Conservation (phyloP, 2,329 filamentous ascomycete genomes). For the Colletotrichum truncatum region DNA sequence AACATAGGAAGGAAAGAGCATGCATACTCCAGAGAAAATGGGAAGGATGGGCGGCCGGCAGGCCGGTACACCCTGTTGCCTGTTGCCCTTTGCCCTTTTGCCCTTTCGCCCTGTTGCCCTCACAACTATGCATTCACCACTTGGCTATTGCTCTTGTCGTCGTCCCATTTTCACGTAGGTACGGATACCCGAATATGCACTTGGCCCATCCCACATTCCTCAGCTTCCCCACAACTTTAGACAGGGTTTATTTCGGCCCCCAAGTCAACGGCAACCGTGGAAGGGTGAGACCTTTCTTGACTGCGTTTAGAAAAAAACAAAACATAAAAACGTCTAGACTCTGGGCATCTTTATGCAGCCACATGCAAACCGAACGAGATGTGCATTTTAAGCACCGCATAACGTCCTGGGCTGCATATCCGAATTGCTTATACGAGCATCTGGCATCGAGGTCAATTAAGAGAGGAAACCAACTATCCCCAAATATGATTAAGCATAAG, state of each 20-base stretch:
- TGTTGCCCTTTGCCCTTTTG: no score
- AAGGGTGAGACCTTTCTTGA: no score
- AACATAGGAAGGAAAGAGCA: not conserved
- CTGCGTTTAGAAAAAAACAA: no score
- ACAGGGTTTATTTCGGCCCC: not conserved
- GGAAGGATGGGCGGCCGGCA: no score
- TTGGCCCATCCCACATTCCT: not conserved
- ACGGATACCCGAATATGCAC: no score
- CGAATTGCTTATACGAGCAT: constrained; percentile 14
- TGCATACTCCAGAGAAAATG: not conserved
- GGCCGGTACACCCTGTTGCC: no score
- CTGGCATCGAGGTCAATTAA: not conserved
- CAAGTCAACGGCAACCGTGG: not conserved
- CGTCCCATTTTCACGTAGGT: not conserved
- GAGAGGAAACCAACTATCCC: not conserved
- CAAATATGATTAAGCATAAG: constrained; percentile 7
- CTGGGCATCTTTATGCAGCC: constrained; percentile 10
- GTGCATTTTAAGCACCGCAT: not conserved
- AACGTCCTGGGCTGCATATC: not conserved
- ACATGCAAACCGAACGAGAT: constrained; percentile 9
- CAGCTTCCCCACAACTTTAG: not conserved
- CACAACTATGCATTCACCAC: not conserved
- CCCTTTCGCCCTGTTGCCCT: not conserved
- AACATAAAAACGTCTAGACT: not conserved
- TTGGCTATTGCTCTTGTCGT: not conserved